phyloP scores from a whole-genome alignment of 352 stramenopile genomes.

The Aphanomyces euteiches region DNA sequence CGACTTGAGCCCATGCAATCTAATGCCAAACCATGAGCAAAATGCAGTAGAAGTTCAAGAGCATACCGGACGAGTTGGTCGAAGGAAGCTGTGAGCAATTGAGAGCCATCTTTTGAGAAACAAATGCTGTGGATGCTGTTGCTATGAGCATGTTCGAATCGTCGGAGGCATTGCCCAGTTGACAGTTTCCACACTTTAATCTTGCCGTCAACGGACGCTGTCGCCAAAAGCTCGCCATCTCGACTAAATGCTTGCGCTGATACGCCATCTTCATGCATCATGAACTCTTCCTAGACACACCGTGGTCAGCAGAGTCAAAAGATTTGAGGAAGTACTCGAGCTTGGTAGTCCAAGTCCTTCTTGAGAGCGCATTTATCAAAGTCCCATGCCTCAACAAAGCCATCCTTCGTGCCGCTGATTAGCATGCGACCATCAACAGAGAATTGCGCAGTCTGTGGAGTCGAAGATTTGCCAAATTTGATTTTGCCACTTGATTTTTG shows the following conservation, averaged over 20 bases:
- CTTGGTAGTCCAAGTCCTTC: slow-evolving; percentile 93
- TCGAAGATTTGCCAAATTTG: slow-evolving; percentile 85
- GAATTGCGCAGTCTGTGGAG: slow-evolving; percentile 83
- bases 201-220: slow-evolving; percentile 76
- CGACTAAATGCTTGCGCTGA: slow-evolving; percentile 83
- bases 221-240: slow-evolving; percentile 86
- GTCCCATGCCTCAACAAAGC: slow-evolving; percentile 94
- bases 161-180: slow-evolving; percentile 85
- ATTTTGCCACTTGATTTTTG: slow-evolving; percentile 73
- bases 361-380: slow-evolving; percentile 84
- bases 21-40: neutral
- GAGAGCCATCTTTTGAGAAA: slow-evolving; percentile 88
- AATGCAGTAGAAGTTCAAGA: neutral
- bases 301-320: neutral
- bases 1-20: slow-evolving; percentile 91
- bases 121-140: slow-evolving; percentile 79
- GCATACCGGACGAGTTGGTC: slow-evolving; percentile 74
- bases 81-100: slow-evolving; percentile 87
- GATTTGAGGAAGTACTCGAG: slow-evolving; percentile 41
- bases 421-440: slow-evolving; percentile 84
- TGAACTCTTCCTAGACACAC: slow-evolving; percentile 74
- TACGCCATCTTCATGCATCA: slow-evolving; percentile 88
- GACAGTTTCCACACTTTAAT: slow-evolving; percentile 92
- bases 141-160: slow-evolving; percentile 81
- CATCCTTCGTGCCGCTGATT: slow-evolving; percentile 91